These are phyloP conservation scores for Neurospora sp. DNA, from an alignment of 495 filamentous ascomycete genomes.

Conservation along the genomic window DNA sequence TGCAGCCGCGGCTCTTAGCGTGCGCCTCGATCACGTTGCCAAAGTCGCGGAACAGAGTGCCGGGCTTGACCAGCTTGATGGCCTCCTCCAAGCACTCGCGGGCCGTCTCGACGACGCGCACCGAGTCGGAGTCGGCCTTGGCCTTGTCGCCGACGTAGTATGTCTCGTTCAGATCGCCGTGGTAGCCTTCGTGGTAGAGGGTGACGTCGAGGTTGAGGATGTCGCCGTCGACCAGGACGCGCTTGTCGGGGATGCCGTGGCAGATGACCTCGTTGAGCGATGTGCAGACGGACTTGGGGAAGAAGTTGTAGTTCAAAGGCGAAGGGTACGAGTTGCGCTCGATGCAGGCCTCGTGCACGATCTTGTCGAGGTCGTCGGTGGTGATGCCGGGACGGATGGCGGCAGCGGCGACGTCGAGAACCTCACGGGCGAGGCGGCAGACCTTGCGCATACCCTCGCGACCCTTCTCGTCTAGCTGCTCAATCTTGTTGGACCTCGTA, in stretches of 20 bases:
- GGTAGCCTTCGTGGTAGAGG: conserved; percentile 77
- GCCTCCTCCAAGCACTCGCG: conserved; percentile 75
- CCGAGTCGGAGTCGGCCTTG: conserved; percentile 60
- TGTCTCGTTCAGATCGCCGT: conserved; percentile 85
- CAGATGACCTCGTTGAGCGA: conserved; percentile 95
- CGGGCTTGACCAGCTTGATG: conserved; percentile 77
- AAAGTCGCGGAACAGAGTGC: conserved; percentile 74
- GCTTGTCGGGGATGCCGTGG: conserved; percentile 80
- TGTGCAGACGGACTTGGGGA: conserved; percentile 96
- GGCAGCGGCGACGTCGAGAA: conserved; percentile 81
- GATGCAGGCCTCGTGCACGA: conserved; percentile 91
- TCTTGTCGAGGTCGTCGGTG: conserved; percentile 91
- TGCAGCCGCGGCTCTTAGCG: conserved; percentile 67
- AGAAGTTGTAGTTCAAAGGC: conserved; percentile 89
- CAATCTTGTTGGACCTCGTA: conserved; percentile 67
- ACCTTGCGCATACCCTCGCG: conserved; percentile 87
- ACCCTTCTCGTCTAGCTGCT: conserved; percentile 65
- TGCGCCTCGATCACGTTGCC: conserved; percentile 80
- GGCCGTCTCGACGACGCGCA: conserved; percentile 77
- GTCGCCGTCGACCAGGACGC: conserved; percentile 70
- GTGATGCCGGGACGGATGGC: conserved; percentile 80
- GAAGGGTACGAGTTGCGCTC: conserved; percentile 96
- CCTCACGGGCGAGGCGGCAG: conserved; percentile 79
- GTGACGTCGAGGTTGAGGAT: conserved; percentile 87
- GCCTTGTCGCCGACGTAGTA: conserved; percentile 81